Conservation (phyloP, 1,139 yeast species). For the Diutina mesorugosa region DNA sequence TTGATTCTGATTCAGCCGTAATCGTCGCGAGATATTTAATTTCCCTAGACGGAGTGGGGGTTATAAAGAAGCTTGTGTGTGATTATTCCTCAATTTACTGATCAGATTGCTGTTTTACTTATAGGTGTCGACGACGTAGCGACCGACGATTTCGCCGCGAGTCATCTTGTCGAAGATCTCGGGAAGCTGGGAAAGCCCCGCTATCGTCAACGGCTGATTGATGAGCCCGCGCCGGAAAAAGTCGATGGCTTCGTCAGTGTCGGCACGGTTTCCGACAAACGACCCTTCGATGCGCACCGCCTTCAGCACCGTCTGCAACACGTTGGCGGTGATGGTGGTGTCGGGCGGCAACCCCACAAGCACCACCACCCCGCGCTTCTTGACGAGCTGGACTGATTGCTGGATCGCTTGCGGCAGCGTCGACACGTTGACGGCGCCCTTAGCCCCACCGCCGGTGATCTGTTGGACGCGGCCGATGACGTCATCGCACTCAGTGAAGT, state of each 20-base stretch:
- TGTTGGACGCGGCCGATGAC: conserved; percentile 39
- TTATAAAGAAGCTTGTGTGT: background rate
- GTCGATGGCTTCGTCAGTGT: conserved; percentile 65
- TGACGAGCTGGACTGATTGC: conserved; percentile 55
- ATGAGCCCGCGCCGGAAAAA: conserved; percentile 61
- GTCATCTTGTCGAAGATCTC: conserved; percentile 55
- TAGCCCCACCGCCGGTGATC: conserved; percentile 71
- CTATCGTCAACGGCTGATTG: conserved; percentile 53
- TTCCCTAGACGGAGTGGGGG: no score
- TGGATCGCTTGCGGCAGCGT: conserved; percentile 63
- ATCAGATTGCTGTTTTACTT: conserved; percentile 7
- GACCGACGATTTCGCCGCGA: conserved; percentile 59
- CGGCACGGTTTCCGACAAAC: conserved; percentile 73
- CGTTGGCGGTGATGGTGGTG: conserved; percentile 48
- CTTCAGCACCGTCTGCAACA: conserved; percentile 53
- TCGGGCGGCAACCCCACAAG: conserved; percentile 72
- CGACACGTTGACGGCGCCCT: conserved; percentile 70
- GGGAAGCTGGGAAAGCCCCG: conserved; percentile 49
- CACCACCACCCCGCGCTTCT: conserved; percentile 68
- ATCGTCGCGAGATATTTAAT: no score
- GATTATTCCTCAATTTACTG: background rate
- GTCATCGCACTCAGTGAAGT: conserved; percentile 45
- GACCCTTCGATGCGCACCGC: conserved; percentile 59
- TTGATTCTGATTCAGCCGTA: no score
- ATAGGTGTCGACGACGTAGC: conserved; percentile 58